Evolutionary conservation across 805 yeast genomes (phyloP).

Genomic region (Saccharomycopsis sp.): DNA sequence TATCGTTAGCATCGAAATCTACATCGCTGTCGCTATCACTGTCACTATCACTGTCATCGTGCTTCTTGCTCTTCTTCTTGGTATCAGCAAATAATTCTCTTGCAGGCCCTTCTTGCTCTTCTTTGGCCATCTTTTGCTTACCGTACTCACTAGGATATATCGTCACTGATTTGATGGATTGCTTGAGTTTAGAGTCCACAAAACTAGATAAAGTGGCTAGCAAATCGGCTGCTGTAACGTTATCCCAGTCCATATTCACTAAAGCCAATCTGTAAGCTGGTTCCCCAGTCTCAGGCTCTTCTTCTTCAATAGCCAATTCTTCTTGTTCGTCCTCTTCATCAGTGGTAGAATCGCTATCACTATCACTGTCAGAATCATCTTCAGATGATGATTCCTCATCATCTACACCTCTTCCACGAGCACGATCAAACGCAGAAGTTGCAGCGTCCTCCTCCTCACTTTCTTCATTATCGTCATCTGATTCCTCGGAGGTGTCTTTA

Average conservation of each 20-base stretch:
- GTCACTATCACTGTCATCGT: slow-evolving; percentile 34
- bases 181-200: slow-evolving; percentile 42
- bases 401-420: slow-evolving; percentile 25
- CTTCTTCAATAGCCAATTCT: slow-evolving; percentile 49
- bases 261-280: slow-evolving; percentile 80
- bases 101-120: slow-evolving; percentile 90
- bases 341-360: slow-evolving; percentile 34
- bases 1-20: slow-evolving; percentile 21
- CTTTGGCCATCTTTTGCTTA: slow-evolving; percentile 82
- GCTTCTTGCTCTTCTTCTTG: slow-evolving; percentile 31
- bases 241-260: slow-evolving; percentile 97
- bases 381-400: slow-evolving; percentile 21
- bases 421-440: slow-evolving; percentile 23
- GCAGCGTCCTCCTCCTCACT: slow-evolving; percentile 25
- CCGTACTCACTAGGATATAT: slow-evolving; percentile 91
- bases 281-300: slow-evolving; percentile 77
- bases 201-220: slow-evolving; percentile 86
- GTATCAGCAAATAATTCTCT: slow-evolving; percentile 62
- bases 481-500: slow-evolving; percentile 34
- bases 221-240: slow-evolving; percentile 77
- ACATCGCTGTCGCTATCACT: slow-evolving; percentile 39
- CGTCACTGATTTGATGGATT: slow-evolving; percentile 52
- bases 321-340: slow-evolving; percentile 41
- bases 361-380: slow-evolving; percentile 39
- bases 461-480: slow-evolving; percentile 26